These are phyloP conservation scores for Sporothrix humicola DNA, from an alignment of 2,329 filamentous ascomycete species.

Conservation along the genomic window DNA sequence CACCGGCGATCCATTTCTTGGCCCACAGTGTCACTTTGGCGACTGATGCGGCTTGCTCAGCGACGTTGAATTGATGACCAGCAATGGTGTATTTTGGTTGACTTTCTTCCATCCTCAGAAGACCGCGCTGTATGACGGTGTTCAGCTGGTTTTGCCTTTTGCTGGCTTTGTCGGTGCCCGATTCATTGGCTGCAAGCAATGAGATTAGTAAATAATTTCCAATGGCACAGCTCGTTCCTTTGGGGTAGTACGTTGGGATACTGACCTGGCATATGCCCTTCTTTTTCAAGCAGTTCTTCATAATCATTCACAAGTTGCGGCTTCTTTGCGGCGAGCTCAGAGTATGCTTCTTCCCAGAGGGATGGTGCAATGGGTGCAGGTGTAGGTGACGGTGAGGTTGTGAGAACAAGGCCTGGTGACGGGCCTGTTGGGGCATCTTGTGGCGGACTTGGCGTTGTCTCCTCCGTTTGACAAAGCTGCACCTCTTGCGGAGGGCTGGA, in stretches of 20 bases:
- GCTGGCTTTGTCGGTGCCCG: neutral
- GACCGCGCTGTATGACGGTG: neutral
- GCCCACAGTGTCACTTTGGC: conserved; percentile 37
- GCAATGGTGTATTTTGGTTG: neutral
- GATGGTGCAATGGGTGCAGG: neutral
- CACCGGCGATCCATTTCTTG: conserved; percentile 41
- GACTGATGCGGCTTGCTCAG: conserved; percentile 37
- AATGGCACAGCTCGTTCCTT: neutral
- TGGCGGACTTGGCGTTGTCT: neutral
- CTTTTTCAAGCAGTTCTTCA: neutral
- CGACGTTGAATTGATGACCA: neutral
- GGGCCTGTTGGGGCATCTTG: neutral
- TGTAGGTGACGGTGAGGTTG: neutral
- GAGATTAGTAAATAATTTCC: neutral
- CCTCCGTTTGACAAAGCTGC: too few species aligned
- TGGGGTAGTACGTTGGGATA: neutral
- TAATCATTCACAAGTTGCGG: neutral
- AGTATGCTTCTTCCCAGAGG: neutral
- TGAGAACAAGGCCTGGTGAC: neutral
- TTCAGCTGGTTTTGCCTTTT: neutral
- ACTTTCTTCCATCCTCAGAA: neutral
- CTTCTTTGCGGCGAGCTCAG: neutral
- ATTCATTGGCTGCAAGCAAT: neutral
- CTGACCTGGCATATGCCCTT: neutral
- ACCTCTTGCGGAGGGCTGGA: too few species aligned